Percentiles rank a stretch among this genome's conserved stretches.
Conservation (phyloP, 169 alveolate genomes). For the Condylostoma magnum region DNA sequence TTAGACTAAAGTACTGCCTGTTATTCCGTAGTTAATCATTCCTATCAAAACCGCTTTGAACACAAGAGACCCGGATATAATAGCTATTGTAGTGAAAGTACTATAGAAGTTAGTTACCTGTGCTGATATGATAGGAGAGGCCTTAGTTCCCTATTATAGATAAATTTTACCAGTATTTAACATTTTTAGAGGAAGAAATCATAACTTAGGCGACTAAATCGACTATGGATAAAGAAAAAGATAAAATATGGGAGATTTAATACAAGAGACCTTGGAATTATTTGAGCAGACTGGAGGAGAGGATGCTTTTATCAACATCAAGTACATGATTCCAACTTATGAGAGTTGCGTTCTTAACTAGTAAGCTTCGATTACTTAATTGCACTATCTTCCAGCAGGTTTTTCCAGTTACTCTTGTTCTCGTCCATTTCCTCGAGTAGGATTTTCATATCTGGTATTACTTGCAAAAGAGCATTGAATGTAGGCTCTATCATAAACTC, state of each 20-base stretch:
- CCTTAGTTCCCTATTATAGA: conserved; percentile 94
- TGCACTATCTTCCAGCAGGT: no score
- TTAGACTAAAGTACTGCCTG: conserved; percentile 85
- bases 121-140: conserved; percentile 91
- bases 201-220: conserved; percentile 81
- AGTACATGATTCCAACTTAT: conserved; percentile 93
- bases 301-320: conserved; percentile 92
- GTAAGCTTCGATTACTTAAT: no score
- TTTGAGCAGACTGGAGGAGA: conserved; percentile 91
- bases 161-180: conserved; percentile 90
- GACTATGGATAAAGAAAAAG: conserved; percentile 89
- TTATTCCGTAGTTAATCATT: conserved; percentile 91
- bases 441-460: no score
- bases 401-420: no score
- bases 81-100: conserved; percentile 73
- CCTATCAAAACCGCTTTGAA: conserved; percentile 91
- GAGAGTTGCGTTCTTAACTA: conserved; percentile 84
- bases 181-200: conserved; percentile 81
- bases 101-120: conserved; percentile 76
- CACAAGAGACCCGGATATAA: conserved; percentile 91
- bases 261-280: conserved; percentile 91
- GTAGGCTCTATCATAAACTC: conserved; percentile 78
- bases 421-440: no score
- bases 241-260: conserved; percentile 83
- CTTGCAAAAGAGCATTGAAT: conserved; percentile 33